A percentile compares a stretch with the other conserved stretches of the same genome.
Evolutionary conservation across 2,329 filamentous ascomycete genomes (phyloP).

Genomic region (Fusarium sp.): DNA sequence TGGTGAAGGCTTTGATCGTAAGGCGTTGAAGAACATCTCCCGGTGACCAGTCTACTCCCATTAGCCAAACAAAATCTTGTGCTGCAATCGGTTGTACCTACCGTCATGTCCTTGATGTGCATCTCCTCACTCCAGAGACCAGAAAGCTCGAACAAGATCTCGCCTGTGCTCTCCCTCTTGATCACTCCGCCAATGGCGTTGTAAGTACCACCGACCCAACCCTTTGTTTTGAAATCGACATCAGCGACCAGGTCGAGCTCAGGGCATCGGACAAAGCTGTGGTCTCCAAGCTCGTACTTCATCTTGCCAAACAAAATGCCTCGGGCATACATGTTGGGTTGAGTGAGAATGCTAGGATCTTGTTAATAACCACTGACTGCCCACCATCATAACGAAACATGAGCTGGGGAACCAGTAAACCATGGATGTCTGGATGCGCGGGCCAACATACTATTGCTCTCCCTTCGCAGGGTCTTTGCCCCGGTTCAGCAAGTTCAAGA

Average conservation of each 20-base stretch:
- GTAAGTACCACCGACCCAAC: slow-evolving; percentile 95
- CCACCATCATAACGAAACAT: not conserved
- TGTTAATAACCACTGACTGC: slow-evolving; percentile 4
- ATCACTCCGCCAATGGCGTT: slow-evolving; percentile 95
- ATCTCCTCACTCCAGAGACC: slow-evolving; percentile 96
- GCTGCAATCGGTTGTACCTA: slow-evolving; percentile 54
- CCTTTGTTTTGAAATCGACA: slow-evolving; percentile 98
- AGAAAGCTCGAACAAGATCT: slow-evolving; percentile 89
- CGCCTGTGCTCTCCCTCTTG: slow-evolving; percentile 87
- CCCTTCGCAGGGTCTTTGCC: slow-evolving; percentile 72
- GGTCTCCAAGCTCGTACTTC: slow-evolving; percentile 98
- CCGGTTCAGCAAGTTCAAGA: slow-evolving; percentile 83
- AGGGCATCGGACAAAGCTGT: slow-evolving; percentile 91
- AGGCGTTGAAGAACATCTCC: slow-evolving; percentile 89
- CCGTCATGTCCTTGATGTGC: slow-evolving; percentile 85
- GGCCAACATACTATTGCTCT: slow-evolving; percentile 82
- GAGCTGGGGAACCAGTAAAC: not conserved
- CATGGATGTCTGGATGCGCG: not conserved
- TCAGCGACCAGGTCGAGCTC: slow-evolving; percentile 89
- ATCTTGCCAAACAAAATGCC: slow-evolving; percentile 98
- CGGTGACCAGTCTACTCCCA: slow-evolving; percentile 81
- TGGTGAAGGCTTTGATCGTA: slow-evolving; percentile 77
- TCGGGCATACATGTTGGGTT: slow-evolving; percentile 98
- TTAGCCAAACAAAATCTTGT: not conserved
- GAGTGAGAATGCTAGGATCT: slow-evolving; percentile 79